These are phyloP conservation scores for Claviceps cyperi DNA, from an alignment of 2,329 filamentous ascomycete genomes.

Conservation along the genomic window DNA sequence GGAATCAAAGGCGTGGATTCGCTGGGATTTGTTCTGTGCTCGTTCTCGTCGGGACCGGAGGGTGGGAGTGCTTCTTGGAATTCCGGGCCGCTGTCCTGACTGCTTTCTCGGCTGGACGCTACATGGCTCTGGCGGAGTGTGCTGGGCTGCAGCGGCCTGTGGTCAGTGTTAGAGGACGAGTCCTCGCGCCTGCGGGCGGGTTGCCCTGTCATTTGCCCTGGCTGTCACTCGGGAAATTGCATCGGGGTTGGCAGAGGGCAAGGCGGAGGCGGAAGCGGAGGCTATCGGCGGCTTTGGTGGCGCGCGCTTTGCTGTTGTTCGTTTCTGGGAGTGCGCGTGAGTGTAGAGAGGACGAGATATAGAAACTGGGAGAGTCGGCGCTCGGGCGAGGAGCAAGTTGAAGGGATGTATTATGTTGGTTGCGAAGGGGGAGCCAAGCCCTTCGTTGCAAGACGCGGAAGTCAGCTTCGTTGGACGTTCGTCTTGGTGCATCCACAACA, in stretches of 20 bases:
- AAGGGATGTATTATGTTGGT: not conserved
- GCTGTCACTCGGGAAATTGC: not conserved
- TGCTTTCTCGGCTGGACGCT: constrained; percentile 12
- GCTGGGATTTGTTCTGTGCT: constrained; percentile 13
- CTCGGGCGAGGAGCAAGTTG: too few relatives aligned
- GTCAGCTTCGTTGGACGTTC: too few relatives aligned
- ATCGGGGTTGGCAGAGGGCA: not conserved
- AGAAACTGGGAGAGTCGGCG: too few relatives aligned
- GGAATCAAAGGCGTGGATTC: constrained; percentile 39
- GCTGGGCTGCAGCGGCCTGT: constrained; percentile 29
- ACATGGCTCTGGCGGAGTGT: constrained; percentile 31
- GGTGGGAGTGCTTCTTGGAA: constrained; percentile 5
- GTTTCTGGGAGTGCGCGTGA: not conserved
- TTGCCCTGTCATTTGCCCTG: constrained; percentile 12
- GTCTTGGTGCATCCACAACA: too few relatives aligned
- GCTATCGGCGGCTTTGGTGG: not conserved
- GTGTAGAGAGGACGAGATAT: not conserved
- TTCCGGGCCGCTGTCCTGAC: constrained; percentile 8
- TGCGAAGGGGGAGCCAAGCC: not conserved
- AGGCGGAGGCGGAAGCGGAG: not conserved
- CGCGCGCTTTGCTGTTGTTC: not conserved
- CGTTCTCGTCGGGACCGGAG: constrained; percentile 6
- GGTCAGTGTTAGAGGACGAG: constrained; percentile 17
- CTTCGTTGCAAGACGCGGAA: not conserved
- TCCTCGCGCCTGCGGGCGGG: constrained; percentile 16